A percentile compares a stretch with the other conserved stretches of the same genome.
phyloP scores from a whole-genome alignment of 371 early-diverging fungal genomes.

The Mucor racemosus region DNA sequence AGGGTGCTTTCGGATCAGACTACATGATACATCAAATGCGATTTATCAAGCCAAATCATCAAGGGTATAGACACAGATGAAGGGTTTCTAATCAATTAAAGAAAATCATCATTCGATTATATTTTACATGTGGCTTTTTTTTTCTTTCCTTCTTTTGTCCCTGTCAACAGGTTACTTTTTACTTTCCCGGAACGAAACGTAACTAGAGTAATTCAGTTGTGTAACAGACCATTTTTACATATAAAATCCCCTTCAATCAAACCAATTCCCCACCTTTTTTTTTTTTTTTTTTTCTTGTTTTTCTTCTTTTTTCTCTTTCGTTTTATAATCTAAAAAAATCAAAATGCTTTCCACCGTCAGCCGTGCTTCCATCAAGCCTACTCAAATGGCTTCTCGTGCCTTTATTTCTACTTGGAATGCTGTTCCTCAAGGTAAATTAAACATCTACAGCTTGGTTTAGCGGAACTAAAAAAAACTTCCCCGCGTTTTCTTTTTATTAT shows the following conservation, averaged over 20 bases:
- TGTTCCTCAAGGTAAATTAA: slow-evolving; percentile 70
- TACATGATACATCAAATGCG: neutral
- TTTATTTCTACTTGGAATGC: slow-evolving; percentile 76
- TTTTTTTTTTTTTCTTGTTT: slow-evolving; percentile 19
- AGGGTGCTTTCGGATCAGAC: neutral
- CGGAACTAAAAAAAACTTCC: slow-evolving; percentile 15
- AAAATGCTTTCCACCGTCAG: slow-evolving; percentile 56
- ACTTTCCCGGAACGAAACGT: slow-evolving; percentile 27
- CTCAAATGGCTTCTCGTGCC: slow-evolving; percentile 56
- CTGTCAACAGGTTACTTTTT: slow-evolving; percentile 5
- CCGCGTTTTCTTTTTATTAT: slow-evolving; percentile 16
- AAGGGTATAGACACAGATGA: too few relatives aligned
- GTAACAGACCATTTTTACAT: slow-evolving; percentile 11
- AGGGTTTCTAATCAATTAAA: too few relatives aligned
- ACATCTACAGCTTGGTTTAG: neutral
- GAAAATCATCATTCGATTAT: neutral
- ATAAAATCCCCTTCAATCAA: slow-evolving; percentile 6
- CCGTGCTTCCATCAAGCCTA: slow-evolving; percentile 46
- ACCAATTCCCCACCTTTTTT: neutral
- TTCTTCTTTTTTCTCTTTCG: neutral
- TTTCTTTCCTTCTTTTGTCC: neutral
- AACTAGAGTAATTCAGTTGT: slow-evolving; percentile 24
- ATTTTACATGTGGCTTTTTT: neutral
- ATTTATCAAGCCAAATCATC: too few relatives aligned
- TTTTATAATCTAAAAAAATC: neutral